Percentiles rank a stretch among this genome's conserved stretches.
Conservation (phyloP, 1,284 basidiomycete genomes). For the Apiotrichum siamense region DNA sequence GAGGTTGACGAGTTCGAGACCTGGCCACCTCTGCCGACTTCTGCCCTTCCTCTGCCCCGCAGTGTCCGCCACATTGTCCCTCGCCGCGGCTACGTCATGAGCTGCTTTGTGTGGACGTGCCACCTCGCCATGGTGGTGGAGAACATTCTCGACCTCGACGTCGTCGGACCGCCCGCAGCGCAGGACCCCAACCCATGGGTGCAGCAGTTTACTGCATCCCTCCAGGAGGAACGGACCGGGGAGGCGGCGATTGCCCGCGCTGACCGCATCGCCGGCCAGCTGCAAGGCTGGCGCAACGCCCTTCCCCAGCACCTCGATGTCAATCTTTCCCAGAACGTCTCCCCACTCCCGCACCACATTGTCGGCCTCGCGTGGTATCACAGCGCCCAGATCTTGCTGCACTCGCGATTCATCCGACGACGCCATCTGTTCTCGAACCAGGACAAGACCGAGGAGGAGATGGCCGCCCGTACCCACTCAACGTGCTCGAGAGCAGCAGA, state of each 20-base stretch:
- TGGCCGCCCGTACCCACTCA: slow-evolving; percentile 14
- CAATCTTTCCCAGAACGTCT: slow-evolving; percentile 14
- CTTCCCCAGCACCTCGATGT: slow-evolving; percentile 27
- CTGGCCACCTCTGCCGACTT: slow-evolving; percentile 39
- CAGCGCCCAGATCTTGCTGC: slow-evolving; percentile 33
- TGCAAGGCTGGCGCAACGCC: slow-evolving; percentile 26
- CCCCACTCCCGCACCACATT: slow-evolving; percentile 36
- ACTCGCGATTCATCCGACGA: slow-evolving; percentile 34
- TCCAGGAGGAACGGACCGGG: not conserved
- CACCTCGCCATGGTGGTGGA: slow-evolving; percentile 41
- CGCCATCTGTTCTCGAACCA: slow-evolving; percentile 1
- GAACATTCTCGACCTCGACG: slow-evolving; percentile 37
- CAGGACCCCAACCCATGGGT: slow-evolving; percentile 3
- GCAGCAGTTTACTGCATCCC: not conserved
- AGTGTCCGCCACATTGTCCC: slow-evolving; percentile 26
- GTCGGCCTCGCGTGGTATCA: slow-evolving; percentile 38
- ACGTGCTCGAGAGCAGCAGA: slow-evolving; percentile 38
- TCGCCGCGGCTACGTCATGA: slow-evolving; percentile 30
- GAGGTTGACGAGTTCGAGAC: slow-evolving; percentile 48
- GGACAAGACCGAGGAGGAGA: slow-evolving; percentile 6
- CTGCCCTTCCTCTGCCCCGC: slow-evolving; percentile 17
- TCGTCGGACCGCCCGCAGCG: slow-evolving; percentile 15
- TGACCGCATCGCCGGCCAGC: slow-evolving; percentile 18
- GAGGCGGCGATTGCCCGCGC: slow-evolving; percentile 4
- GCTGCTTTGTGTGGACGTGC: slow-evolving; percentile 40